These are phyloP conservation scores for Sungouiozyma ichnusensis DNA, from an alignment of 805 yeast genomes.

Conservation along the genomic window DNA sequence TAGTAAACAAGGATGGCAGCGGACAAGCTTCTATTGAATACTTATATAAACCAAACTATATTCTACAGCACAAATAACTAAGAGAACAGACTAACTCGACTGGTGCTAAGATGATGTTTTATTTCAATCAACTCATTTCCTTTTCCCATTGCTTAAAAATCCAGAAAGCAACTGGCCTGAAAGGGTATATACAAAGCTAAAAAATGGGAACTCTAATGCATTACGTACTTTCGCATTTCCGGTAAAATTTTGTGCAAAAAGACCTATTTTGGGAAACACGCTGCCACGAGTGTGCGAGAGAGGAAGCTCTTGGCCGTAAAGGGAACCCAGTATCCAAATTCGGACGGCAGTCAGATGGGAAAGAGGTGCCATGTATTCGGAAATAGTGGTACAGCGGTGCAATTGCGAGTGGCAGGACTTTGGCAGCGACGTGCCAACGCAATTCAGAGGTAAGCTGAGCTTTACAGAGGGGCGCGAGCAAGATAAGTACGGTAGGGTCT, in stretches of 20 bases:
- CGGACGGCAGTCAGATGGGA: not conserved
- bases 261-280: too few species aligned
- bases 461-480: too few species aligned
- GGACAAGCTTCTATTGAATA: too few species aligned
- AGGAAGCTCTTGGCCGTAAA: not conserved
- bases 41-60: too few species aligned
- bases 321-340: not conserved
- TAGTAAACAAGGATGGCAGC: too few species aligned
- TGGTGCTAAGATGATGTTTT: not conserved
- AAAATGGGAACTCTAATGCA: not conserved
- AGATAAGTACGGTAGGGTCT: too few species aligned
- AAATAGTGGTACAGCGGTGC: not conserved
- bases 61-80: too few species aligned
- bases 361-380: not conserved
- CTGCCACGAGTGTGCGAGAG: not conserved
- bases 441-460: too few species aligned
- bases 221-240: not conserved
- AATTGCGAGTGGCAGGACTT: not conserved
- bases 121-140: not conserved
- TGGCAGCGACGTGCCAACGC: too few species aligned
- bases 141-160: not conserved
- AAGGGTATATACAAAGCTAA: not conserved
- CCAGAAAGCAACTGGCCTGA: not conserved
- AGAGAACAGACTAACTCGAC: too few species aligned
- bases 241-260: too few species aligned